Evolutionary conservation across 2,329 filamentous ascomycete genomes (phyloP), one percentile per base, ranked within the genome.

Genomic region (Calonectria hongkongensis): DNA sequence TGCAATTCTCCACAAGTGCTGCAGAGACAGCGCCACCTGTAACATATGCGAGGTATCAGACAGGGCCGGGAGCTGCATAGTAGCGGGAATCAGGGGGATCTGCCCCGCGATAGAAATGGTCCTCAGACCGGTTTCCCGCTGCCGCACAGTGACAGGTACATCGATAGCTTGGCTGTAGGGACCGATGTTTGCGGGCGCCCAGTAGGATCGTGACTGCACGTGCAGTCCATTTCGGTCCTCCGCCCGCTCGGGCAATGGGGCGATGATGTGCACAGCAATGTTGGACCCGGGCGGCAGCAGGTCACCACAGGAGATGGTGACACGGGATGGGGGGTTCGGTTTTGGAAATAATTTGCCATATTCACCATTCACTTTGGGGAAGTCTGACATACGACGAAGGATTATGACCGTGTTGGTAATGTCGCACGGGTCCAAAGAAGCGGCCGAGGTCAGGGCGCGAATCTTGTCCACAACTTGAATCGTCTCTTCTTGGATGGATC

Each of bases 131-230:
- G 72, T 74, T n/a, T 66, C 60, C 18, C 72, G 68, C 5, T 66
- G 43, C 9, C 66, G 62, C 15, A 70, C 66, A 18, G 78, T 78
- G 15, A 84, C 68, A 4, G 82, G 84, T 13, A 91, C 85, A 2
- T 89, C 88, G 63, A 97, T 92, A 4, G 95, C 95, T 85, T 99
- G 97, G 69, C 96, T 98, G 84, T 98, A 98, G 0, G 97, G 97
- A 0, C 97, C 97, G 67, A 99, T 98, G 81, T 98, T 98, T 25
- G 97, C 96, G 0, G 97, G 97, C 0, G 97, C 97, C 97, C 97
- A 99, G 87, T 98, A 98, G 13, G 95, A 98, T 47, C 94, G 89
- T 4, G 94, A 96, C 84, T 98, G 97, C 7, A 99, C 96, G 82
- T 99, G 97, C 1, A 98, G 89, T 0, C 91, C 91, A 65, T 88